Evolutionary conservation across 108 stramenopile species (phyloP).

Genomic region (Schizochytrium sp.): DNA sequence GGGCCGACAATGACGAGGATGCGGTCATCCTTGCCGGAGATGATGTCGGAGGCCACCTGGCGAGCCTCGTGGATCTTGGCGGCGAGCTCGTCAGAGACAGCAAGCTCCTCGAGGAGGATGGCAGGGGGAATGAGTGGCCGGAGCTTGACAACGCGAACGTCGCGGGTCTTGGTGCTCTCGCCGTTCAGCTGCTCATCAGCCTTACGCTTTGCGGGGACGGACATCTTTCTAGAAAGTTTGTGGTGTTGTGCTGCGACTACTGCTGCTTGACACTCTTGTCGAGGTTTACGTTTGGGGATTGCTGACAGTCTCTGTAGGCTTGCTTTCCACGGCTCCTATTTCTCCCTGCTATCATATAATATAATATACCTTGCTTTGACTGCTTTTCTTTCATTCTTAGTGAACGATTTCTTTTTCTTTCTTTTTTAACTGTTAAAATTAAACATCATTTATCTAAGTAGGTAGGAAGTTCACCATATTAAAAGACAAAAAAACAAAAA

Average conservation of each 20-base stretch:
- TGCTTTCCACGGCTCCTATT: too few species aligned
- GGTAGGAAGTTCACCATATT: too few species aligned
- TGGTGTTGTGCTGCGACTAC: not conserved
- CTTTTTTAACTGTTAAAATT: too few species aligned
- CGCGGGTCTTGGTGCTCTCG: not conserved
- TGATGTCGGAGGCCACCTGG: not conserved
- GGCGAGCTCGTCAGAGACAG: constrained; percentile 4
- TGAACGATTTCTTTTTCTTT: too few species aligned
- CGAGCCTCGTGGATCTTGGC: not conserved
- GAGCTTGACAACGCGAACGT: constrained; percentile 36
- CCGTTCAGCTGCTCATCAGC: not conserved
- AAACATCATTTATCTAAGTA: too few species aligned
- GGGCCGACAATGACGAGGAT: constrained; percentile 45
- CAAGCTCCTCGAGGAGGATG: constrained; percentile 37
- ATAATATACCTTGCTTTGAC: too few species aligned
- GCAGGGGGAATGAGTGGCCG: constrained; percentile 49
- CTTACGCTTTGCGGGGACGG: not conserved
- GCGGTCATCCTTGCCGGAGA: constrained; percentile 21
- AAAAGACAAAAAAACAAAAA: too few species aligned
- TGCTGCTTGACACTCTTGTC: not conserved
- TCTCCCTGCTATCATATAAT: too few species aligned
- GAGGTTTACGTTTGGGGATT: too few species aligned
- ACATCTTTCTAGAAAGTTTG: not conserved
- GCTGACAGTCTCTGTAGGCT: too few species aligned
- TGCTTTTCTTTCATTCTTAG: too few species aligned